These are phyloP conservation scores for Takakia lepidozioides DNA, from an alignment of 225 moss, liverwort and hornwort genomes.

Conservation along the genomic window DNA sequence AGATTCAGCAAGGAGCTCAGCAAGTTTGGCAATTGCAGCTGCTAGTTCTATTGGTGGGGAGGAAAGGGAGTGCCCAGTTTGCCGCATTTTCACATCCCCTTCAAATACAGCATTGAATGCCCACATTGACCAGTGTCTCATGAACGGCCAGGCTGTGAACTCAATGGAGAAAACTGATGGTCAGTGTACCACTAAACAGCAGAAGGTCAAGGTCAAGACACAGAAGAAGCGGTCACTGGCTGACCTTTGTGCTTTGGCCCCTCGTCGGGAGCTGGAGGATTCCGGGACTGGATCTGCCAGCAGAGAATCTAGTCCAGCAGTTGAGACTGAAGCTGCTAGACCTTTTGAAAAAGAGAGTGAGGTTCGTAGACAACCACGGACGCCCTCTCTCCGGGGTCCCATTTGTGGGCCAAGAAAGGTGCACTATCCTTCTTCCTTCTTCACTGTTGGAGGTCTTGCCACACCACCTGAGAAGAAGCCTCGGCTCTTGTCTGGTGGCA, in stretches of 20 bases:
- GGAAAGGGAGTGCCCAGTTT: conserved; percentile 6
- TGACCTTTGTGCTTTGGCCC: conserved; percentile 6
- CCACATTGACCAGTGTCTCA: conserved; percentile 6
- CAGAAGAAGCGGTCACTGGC: conserved; percentile 9
- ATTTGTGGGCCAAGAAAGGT: conserved; percentile 1
- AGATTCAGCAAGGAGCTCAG: not conserved
- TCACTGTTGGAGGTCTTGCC: too few relatives aligned
- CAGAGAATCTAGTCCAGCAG: conserved; percentile 3
- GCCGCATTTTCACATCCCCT: not conserved
- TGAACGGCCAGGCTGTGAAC: not conserved
- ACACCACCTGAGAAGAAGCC: too few relatives aligned
- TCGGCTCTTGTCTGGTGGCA: too few relatives aligned
- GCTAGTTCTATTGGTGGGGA: not conserved
- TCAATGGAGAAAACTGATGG: not conserved
- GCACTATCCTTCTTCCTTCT: too few relatives aligned
- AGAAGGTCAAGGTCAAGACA: conserved; percentile 4
- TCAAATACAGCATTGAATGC: conserved; percentile 6
- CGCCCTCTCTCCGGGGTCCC: conserved; percentile 3
- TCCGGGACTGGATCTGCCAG: not conserved
- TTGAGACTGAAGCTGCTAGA: not conserved
- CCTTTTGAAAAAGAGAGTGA: not conserved
- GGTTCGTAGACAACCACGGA: conserved; percentile 6
- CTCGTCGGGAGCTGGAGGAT: conserved; percentile 3
- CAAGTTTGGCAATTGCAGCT: not conserved
- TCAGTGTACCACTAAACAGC: not conserved